phyloP scores from a whole-genome alignment of 2,329 filamentous ascomycete genomes.

The Didymella pinodella region DNA sequence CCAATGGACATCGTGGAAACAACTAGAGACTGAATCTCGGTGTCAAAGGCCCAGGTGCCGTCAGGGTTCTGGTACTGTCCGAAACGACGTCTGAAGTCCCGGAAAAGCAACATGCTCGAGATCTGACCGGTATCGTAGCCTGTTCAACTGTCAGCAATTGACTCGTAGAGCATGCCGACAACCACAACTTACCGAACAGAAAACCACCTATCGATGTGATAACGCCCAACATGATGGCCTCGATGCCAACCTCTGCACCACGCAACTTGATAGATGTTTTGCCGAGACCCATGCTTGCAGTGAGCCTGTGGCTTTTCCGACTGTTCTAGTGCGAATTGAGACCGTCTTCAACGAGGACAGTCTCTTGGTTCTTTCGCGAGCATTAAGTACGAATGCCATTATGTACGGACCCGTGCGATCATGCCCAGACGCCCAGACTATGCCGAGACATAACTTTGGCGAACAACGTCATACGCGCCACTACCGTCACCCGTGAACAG shows the following conservation, averaged over 20 bases:
- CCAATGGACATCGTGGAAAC: constrained; percentile 50
- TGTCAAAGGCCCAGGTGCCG: constrained; percentile 51
- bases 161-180: neutral
- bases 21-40: constrained; percentile 55
- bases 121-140: constrained; percentile 64
- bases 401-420: constrained; percentile 27
- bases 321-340: constrained; percentile 2
- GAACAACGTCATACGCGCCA: constrained; percentile 36
- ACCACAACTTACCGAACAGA: constrained; percentile 31
- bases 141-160: constrained; percentile 55
- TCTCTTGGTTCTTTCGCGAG: constrained; percentile 10
- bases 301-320: constrained; percentile 8
- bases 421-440: constrained; percentile 33
- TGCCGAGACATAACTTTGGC: constrained; percentile 30
- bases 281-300: constrained; percentile 37
- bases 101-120: constrained; percentile 51
- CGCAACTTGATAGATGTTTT: constrained; percentile 40
- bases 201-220: constrained; percentile 63
- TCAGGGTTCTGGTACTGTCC: constrained; percentile 54
- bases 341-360: constrained; percentile 2
- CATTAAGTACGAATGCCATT: constrained; percentile 32
- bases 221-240: constrained; percentile 62
- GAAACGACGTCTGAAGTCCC: constrained; percentile 66
- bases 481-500: constrained; percentile 27
- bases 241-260: constrained; percentile 44